phyloP scores from a whole-genome alignment of 2,329 filamentous ascomycete genomes.

The Teratosphaeria zuluensis region DNA sequence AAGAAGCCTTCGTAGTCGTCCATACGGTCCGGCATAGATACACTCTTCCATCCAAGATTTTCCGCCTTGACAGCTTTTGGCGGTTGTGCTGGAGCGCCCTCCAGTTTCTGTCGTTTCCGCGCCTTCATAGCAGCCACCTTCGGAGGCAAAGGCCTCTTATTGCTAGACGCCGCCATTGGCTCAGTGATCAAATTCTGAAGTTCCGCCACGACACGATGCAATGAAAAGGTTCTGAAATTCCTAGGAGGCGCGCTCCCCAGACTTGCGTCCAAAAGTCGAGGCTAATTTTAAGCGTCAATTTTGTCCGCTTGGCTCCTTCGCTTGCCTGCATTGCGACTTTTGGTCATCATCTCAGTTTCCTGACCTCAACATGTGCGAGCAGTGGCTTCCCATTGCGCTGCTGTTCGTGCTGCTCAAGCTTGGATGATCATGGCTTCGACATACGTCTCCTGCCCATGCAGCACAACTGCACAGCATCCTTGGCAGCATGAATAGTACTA shows the following conservation, averaged over 20 bases:
- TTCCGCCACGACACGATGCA: neutral
- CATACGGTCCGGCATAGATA: slow-evolving; percentile 62
- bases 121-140: slow-evolving; percentile 32
- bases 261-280: neutral
- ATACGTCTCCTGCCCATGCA: neutral
- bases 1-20: slow-evolving; percentile 92
- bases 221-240: neutral
- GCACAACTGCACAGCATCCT: neutral
- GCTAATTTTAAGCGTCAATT: neutral
- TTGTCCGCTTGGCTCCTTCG: neutral
- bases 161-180: slow-evolving; percentile 13
- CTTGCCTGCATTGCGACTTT: neutral
- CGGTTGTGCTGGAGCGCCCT: slow-evolving; percentile 6
- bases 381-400: neutral
- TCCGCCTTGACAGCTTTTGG: slow-evolving; percentile 25
- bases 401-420: neutral
- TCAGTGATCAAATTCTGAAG: neutral
- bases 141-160: slow-evolving; percentile 29
- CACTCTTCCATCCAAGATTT: slow-evolving; percentile 52
- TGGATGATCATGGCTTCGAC: neutral
- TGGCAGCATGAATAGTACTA: neutral
- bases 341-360: neutral
- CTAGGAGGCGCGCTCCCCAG: neutral
- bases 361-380: neutral
- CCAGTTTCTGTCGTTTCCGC: slow-evolving; percentile 35